Base-by-base conservation (phyloP, 129 eudicot genomes). In the Tagetes patula region DNA sequence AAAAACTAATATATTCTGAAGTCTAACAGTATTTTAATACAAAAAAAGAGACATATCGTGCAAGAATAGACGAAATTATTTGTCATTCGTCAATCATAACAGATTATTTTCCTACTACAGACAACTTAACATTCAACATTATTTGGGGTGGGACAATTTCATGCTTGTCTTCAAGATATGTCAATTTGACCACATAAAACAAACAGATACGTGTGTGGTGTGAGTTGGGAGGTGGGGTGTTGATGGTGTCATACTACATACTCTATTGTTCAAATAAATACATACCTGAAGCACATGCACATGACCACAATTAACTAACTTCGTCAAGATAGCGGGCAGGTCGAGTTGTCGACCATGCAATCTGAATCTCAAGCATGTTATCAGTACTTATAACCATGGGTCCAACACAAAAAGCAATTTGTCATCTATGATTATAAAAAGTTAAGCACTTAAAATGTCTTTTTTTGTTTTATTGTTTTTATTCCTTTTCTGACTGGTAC, bases 221-320 rank as follows among this genome's bases (percentile, higher is more conserved):
- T 13, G 48, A 8, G 43, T 46, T 46, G 65, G 14, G 38, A 2
- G 65, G 13, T 10, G 65, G 40, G 40, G 40, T 3, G n/a, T 59
- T 59, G 27, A 10, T 31, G 72, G 42, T 27, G 48, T 64, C 55
- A 10, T 47, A 63, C 13, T 40, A 56, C 40, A 46, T 77, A 68
- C 47, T 31, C 59, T 49, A 42, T 31, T 34, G 11, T 68, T 11
- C 37, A 74, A 52, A 65, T 63, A 73, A 45, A 74, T 61, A 48
- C 71, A 68, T 80, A 80, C 61, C 52, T 64, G 12, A 75, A 75
- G 60, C 80, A 80, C 76, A 79, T 74, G 75, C 69, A 32, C 55
- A 62, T 60, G 50, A 9, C 52, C 52, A 47, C 13, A 73, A 61
- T 58, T 73, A 50, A 49, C 34, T 38, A 67, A 79, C 32, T 46